Percentiles rank a stretch among this genome's conserved stretches.
Evolutionary conservation across 106 monocot genomes (phyloP).

Genomic region (Dioscorea zingiberensis): DNA sequence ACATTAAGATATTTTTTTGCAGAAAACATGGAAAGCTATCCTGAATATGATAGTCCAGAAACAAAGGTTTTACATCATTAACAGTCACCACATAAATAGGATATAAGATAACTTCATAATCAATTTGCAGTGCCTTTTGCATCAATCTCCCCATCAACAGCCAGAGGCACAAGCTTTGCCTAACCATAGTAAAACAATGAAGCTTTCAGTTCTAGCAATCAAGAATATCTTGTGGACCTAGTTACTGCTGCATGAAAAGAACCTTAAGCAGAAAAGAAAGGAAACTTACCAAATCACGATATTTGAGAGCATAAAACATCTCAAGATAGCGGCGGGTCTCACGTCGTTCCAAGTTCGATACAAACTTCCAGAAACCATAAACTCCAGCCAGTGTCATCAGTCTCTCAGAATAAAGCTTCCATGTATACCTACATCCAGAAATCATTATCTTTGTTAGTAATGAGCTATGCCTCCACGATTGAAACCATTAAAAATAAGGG

Average conservation of each 20-base stretch:
- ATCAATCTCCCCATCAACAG: slow-evolving; percentile 24
- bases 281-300: slow-evolving; percentile 34
- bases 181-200: slow-evolving; percentile 5
- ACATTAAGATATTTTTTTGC: too few relatives aligned
- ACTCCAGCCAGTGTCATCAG: slow-evolving; percentile 59
- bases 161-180: slow-evolving; percentile 56
- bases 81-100: too few relatives aligned
- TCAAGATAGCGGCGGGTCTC: slow-evolving; percentile 58
- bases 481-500: neutral
- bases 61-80: too few relatives aligned
- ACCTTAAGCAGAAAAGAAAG: neutral
- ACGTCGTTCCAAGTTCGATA: slow-evolving; percentile 44
- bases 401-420: slow-evolving; percentile 68
- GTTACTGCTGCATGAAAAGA: too few relatives aligned
- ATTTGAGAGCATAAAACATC: slow-evolving; percentile 59
- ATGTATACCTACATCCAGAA: slow-evolving; percentile 45
- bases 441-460: neutral
- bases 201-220: neutral
- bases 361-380: slow-evolving; percentile 59
- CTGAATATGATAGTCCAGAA: too few relatives aligned
- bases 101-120: too few relatives aligned
- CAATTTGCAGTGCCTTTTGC: neutral
- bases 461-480: neutral
- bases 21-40: too few relatives aligned
- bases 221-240: neutral